Percentiles rank a stretch among this genome's conserved stretches.
Conservation (phyloP, 2,329 filamentous ascomycete genomes). For the Samsoniella hepiali region DNA sequence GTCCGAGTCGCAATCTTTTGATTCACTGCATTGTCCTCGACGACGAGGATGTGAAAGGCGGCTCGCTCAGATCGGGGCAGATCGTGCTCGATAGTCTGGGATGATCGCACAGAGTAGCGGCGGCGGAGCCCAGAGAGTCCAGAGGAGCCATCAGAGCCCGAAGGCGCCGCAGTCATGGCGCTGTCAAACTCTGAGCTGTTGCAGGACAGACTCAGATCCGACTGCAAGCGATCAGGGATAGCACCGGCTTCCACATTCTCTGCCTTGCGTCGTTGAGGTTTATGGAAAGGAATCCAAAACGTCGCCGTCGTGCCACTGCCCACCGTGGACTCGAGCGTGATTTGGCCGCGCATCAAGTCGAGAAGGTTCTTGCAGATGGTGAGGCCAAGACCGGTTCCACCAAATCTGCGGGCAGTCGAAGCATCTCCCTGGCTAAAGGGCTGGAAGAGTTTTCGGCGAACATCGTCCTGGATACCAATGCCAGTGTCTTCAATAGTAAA, state of each 20-base stretch:
- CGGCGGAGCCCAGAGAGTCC: conserved; percentile 28
- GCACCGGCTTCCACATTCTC: conserved; percentile 59
- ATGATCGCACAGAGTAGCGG: conserved; percentile 34
- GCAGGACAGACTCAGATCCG: conserved; percentile 61
- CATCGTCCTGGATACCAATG: conserved; percentile 77
- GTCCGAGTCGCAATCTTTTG: conserved; percentile 75
- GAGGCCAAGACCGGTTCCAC: conserved; percentile 72
- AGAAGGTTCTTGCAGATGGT: conserved; percentile 80
- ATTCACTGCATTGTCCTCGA: conserved; percentile 76
- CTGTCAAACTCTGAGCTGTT: conserved; percentile 63
- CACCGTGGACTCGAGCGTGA: conserved; percentile 63
- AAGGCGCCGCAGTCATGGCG: conserved; percentile 37
- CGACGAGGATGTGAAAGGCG: conserved; percentile 67
- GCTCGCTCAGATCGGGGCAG: conserved; percentile 56
- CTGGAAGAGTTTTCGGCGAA: conserved; percentile 69
- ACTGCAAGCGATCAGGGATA: conserved; percentile 65
- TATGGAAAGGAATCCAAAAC: conserved; percentile 76
- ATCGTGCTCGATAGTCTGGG: conserved; percentile 41
- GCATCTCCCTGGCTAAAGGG: conserved; percentile 81
- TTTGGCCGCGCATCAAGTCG: conserved; percentile 75
- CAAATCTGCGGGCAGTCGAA: conserved; percentile 74
- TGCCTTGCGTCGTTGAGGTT: conserved; percentile 49
- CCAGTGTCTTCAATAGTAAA: conserved; percentile 76
- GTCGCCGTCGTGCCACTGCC: conserved; percentile 69
- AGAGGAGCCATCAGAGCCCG: conserved; percentile 29